Evolutionary conservation across 2,329 filamentous ascomycete species (phyloP), one percentile per base, ranked within the genome.

Genomic region (Orbilia quercus): DNA sequence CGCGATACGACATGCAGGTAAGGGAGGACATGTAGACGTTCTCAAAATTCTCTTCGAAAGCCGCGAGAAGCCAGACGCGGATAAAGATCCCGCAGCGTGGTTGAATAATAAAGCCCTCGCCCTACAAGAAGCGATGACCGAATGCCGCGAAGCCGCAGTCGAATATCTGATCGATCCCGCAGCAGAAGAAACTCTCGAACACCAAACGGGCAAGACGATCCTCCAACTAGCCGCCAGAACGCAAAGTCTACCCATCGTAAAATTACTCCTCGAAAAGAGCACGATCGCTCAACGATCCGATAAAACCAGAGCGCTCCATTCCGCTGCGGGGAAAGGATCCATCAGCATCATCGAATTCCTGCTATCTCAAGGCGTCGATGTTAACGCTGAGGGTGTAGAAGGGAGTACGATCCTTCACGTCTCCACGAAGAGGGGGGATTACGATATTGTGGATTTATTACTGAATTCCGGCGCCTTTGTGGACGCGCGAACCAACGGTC

Each of bases 21-120:
- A 31, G 6, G 28, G 47, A 12, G 64, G 64, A 2, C 36, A 69
- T 23, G 7, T 60, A 11, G 23, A 38, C 5, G 47, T 69, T 7
- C 23, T 69, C 18, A 69, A 44, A 18, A 25, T 54, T 14, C 22
- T 69, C 1, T 69, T 69, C 7, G 53, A 45, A 9, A 58, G 42
- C 16, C 38, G 47, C 28, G 20, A 55, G 4, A 47, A 18, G 5
- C 5, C 11, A 34, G 14, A 31, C 18, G 20, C 38, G 1, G 34
- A 31, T 1, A 51, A 28, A 2, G 23, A 51, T 22, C 31, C 42
- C 1, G 18, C 28, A 3, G 45, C 40, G 23, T 69, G 38, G 55
- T n/a, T 42, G 7, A 25, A 54, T 18, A 60, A 60, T n/a, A 45
- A 22, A 25, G 48, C 28, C 7, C 57, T 55, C 25, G 47, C 47